Evolutionary conservation across 2,329 filamentous ascomycete genomes (phyloP).

Genomic region (Alternaria postmessia): DNA sequence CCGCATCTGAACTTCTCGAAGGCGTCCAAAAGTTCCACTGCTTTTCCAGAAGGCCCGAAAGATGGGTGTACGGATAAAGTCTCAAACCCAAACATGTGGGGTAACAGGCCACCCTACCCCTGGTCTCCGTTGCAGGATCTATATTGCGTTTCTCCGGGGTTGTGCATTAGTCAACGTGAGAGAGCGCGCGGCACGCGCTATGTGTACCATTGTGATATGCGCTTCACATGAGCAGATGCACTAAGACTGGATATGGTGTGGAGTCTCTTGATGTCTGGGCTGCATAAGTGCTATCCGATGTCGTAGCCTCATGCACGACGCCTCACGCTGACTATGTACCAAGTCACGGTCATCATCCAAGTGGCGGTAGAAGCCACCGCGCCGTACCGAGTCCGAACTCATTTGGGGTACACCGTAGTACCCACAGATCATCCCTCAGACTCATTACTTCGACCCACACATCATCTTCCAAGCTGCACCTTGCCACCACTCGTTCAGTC

Average conservation of each 20-base stretch:
- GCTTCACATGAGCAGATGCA: neutral
- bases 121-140: slow-evolving; percentile 10
- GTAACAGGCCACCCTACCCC: slow-evolving; percentile 1
- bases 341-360: neutral
- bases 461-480: neutral
- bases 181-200: neutral
- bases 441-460: slow-evolving; percentile 3
- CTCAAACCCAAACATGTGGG: slow-evolving; percentile 6
- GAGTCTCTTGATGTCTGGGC: neutral
- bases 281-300: neutral
- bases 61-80: slow-evolving; percentile 12
- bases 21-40: slow-evolving; percentile 4
- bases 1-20: slow-evolving; percentile 5
- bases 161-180: neutral
- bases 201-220: neutral
- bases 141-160: slow-evolving; percentile 9
- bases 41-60: slow-evolving; percentile 16
- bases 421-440: slow-evolving; percentile 8
- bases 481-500: slow-evolving; percentile 5
- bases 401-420: slow-evolving; percentile 12
- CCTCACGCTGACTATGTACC: neutral
- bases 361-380: slow-evolving; percentile 14
- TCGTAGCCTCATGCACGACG: neutral
- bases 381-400: slow-evolving; percentile 18
- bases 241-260: neutral